These are phyloP conservation scores for Globisporangium acanthophoron DNA, from an alignment of 352 stramenopile species.

Conservation along the genomic window DNA sequence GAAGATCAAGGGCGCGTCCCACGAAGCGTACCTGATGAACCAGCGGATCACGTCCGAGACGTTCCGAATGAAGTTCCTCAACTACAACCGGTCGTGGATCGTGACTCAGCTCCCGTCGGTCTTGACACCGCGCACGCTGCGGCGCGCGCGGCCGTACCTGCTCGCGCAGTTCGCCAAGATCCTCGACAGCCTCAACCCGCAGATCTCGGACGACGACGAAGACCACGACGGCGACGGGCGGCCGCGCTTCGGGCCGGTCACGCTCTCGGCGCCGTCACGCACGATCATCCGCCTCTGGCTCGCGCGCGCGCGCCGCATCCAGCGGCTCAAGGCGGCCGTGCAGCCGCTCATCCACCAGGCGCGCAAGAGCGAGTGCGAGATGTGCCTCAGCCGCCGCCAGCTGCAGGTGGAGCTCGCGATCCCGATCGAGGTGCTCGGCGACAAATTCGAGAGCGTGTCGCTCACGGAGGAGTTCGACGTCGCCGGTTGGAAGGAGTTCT, in stretches of 20 bases:
- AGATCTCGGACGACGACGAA: conserved; percentile 92
- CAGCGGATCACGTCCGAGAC: conserved; percentile 95
- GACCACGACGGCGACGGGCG: conserved; percentile 66
- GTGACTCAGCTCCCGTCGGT: conserved; percentile 94
- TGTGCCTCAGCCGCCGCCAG: conserved; percentile 91
- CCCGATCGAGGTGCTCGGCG: conserved; percentile 88
- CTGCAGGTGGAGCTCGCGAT: conserved; percentile 94
- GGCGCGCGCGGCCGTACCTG: conserved; percentile 90
- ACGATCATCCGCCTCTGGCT: conserved; percentile 94
- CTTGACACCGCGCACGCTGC: conserved; percentile 91
- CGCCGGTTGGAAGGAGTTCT: conserved; percentile 95
- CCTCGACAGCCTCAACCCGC: conserved; percentile 91
- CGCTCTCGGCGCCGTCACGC: conserved; percentile 85
- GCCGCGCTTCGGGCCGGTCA: conserved; percentile 87
- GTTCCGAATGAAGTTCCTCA: conserved; percentile 97
- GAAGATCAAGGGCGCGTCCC: conserved; percentile 90
- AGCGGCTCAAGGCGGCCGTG: conserved; percentile 84
- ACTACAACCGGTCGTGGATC: conserved; percentile 97
- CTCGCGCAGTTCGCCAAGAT: conserved; percentile 96
- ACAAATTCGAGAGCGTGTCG: conserved; percentile 89
- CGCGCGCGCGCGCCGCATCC: conserved; percentile 67
- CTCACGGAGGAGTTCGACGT: conserved; percentile 90
- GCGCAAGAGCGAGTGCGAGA: conserved; percentile 91
- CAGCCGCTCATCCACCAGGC: conserved; percentile 90
- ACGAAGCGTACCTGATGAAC: conserved; percentile 97